Conservation (phyloP, 768 basidiomycete genomes). For the Termitomyces sp. region DNA sequence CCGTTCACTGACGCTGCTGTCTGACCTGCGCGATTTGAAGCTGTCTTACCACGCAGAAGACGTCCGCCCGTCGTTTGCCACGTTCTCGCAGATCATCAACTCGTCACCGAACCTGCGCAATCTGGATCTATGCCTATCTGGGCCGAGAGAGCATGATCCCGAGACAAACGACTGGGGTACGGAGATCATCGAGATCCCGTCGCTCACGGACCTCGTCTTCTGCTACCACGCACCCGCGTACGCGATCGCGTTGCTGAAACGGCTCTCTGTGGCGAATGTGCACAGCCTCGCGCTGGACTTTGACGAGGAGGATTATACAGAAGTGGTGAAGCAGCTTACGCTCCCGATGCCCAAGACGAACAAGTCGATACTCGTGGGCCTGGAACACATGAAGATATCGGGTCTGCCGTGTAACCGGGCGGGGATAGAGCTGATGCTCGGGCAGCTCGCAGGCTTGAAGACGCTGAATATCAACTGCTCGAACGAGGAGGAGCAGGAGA, state of each 20-base stretch:
- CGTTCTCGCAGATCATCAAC: slow-evolving; percentile 47
- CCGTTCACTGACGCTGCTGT: slow-evolving; percentile 35
- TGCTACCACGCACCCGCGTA: slow-evolving; percentile 35
- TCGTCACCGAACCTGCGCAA: slow-evolving; percentile 46
- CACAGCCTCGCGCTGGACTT: slow-evolving; percentile 48
- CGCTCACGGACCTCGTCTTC: slow-evolving; percentile 31
- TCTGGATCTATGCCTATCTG: slow-evolving; percentile 51
- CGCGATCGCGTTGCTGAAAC: slow-evolving; percentile 30
- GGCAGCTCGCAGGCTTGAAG: slow-evolving; percentile 41
- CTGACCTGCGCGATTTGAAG: slow-evolving; percentile 44
- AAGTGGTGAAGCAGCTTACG: slow-evolving; percentile 40
- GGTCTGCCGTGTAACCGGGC: slow-evolving; percentile 37
- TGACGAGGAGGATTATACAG: slow-evolving; percentile 46
- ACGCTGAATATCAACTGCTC: slow-evolving; percentile 31
- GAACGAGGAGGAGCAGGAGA: slow-evolving; percentile 21
- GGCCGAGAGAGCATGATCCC: slow-evolving; percentile 39
- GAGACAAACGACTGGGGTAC: slow-evolving; percentile 28
- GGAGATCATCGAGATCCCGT: slow-evolving; percentile 29
- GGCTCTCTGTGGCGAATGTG: slow-evolving; percentile 34
- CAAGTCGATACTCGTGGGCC: slow-evolving; percentile 39
- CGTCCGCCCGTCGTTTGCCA: slow-evolving; percentile 53
- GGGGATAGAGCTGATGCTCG: slow-evolving; percentile 33
- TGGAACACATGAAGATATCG: slow-evolving; percentile 49
- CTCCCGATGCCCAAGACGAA: slow-evolving; percentile 29
- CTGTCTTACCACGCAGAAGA: slow-evolving; percentile 58